Conservation (phyloP, 139 green algal species). For the Micromonas commoda region DNA sequence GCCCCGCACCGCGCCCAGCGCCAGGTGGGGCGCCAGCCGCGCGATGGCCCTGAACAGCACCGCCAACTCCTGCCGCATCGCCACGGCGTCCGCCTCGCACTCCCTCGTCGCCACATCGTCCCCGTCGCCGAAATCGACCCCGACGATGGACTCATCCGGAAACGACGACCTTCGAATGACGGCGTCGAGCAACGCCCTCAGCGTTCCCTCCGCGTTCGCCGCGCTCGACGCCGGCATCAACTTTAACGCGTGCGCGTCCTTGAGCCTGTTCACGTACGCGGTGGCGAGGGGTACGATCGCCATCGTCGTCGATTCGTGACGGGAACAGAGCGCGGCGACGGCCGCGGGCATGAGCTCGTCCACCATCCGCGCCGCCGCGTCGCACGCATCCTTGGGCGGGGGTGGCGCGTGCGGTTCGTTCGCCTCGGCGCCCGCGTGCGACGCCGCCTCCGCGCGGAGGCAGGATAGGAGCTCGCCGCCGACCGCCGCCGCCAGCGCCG, state of each 20-base stretch:
- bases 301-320: conserved; percentile 25
- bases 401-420: background rate
- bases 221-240: conserved; percentile 10
- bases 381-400: background rate
- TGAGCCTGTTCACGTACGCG: conserved; percentile 27
- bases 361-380: background rate
- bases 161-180: conserved; percentile 3
- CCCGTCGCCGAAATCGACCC: background rate
- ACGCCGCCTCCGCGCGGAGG: background rate
- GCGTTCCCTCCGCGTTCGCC: conserved; percentile 26
- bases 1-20: background rate
- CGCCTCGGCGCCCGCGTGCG: background rate
- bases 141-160: background rate
- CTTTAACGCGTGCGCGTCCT: conserved; percentile 27
- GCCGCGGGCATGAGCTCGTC: background rate
- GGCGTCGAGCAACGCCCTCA: conserved; percentile 28
- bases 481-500: background rate
- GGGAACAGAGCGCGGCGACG: background rate
- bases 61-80: background rate
- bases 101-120: background rate
- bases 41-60: conserved; percentile 11
- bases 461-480: background rate
- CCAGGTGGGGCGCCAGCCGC: conserved; percentile 5
- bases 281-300: conserved; percentile 25
- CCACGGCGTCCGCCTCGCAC: background rate